Evolutionary conservation across 192 early-diverging fungal genomes (phyloP), one percentile per base, ranked within the genome.

Genomic region (Entomortierella parvispora): DNA sequence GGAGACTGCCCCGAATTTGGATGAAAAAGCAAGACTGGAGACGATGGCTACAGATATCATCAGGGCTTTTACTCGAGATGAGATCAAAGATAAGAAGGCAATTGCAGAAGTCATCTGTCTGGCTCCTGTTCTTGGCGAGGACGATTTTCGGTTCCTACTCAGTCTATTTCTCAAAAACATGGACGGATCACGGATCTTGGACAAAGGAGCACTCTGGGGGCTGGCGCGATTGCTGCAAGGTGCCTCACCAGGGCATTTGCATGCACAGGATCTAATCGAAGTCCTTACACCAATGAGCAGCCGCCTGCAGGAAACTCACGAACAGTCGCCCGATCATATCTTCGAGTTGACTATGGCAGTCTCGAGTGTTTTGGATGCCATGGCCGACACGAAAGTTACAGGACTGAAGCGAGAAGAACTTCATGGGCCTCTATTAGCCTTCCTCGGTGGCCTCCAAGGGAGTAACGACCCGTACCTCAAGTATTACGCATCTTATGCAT

Each of bases 71-170:
- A 42, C 26, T 25, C 15, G 45, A 17, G 58, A 59, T 18, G 58
- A 37, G 22, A 46, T 42, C 25, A 59, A 59, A 11, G 43, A 46
- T 10, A 25, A 32, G 2, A 15, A 43, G 12, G 58, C 20, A 0
- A 26, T 59, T 15, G 58, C 58, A 12, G 58, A 59, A 23, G 58
- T 59, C 15, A 25, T 43, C 23, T 26, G 23, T 9, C 43, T 59
- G 1, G 58, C 23, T 7, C 43, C 58, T 17, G 42, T 44, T 43
- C 23, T 59, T 8, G 23, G 29, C 26, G 5, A 28, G 3, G 34
- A 22, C 20, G 26, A 59, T 25, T 59, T 42, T 25, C 37, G 43
- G 37, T 15, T 26, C 11, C 15, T 59, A 15, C 58, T 59, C 26
- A 10, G 3, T 15, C 18, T 15, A n/a, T 11, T 59, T 37, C 15